Evolutionary conservation across 2,329 filamentous ascomycete species (phyloP), one percentile per base, ranked within the genome.

Genomic region (Aspergillus sp.): DNA sequence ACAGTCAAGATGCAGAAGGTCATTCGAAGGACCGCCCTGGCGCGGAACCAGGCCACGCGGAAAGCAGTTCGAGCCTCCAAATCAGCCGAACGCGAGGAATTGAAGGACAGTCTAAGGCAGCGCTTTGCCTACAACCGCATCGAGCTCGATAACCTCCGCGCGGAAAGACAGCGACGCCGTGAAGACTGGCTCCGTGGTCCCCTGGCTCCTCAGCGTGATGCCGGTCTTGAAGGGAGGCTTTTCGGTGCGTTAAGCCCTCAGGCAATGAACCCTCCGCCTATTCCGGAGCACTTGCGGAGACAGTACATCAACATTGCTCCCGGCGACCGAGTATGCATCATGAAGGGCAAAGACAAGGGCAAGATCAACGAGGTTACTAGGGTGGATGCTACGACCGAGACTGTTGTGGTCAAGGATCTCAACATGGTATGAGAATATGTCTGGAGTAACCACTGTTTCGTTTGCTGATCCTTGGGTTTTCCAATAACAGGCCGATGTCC

Each of bases 161-260:
- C 72, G 15, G 86, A 85, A 47, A 83, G 85, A 57, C 72, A 80
- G 65, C 81, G 84, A 53, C 85, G 90, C 56, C 84, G 83, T 62
- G 90, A 96, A 73, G 89, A 94, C 75, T 96, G 90, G 87, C 81
- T 89, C 64, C 78, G 92, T 65, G 94, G 93, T 0, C 85, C 90
- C 8, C 73, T 97, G 65, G 89, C 92, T 3, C 92, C 93, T 2
- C 89, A 89, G 72, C 84, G 88, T 69, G 89, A 95, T 76, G 79
- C 88, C 41, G 90, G 89, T 62, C 79, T 81, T 0, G 69, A 77
- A 48, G 80, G 83, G 67, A 82, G 84, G 51, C 81, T 77, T 25
- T 89, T 87, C 71, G 91, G 88, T 63, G 82, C 85, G 30, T 70
- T 89, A 45, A 70, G 74, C 38, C 64, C 73, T 30, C 64, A 76